Evolutionary conservation across 129 eudicot genomes (phyloP).

Genomic region (Flaveria bidentis): DNA sequence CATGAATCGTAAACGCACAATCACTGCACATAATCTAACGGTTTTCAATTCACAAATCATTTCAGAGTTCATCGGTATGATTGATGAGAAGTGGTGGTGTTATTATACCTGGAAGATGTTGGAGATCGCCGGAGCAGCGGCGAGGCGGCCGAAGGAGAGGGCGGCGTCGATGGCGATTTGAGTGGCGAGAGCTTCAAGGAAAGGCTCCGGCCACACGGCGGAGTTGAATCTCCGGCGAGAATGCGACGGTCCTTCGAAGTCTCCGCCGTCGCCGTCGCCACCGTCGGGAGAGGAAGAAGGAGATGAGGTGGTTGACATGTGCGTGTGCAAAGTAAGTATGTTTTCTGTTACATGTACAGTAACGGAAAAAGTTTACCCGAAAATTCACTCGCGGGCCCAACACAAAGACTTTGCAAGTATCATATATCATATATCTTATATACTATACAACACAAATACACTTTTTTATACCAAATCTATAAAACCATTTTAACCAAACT

Average conservation of each 20-base stretch:
- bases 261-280: conserved; percentile 25
- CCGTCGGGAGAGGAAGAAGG: conserved; percentile 44
- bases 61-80: not conserved
- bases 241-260: conserved; percentile 46
- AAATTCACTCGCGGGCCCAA: conserved; percentile 35
- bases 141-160: conserved; percentile 60
- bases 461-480: not conserved
- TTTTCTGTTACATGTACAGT: conserved; percentile 33
- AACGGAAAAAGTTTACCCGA: conserved; percentile 25
- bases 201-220: conserved; percentile 89
- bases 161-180: conserved; percentile 75
- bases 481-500: no score
- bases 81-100: not conserved
- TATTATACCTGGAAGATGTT: conserved; percentile 66
- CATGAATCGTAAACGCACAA: conserved; percentile 24
- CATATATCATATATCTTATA: not conserved
- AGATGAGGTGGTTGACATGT: conserved; percentile 55
- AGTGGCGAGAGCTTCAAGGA: conserved; percentile 73
- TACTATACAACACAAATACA: not conserved
- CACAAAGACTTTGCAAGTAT: not conserved
- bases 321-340: conserved; percentile 6
- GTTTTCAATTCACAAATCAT: not conserved
- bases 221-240: conserved; percentile 50
- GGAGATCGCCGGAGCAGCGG: conserved; percentile 69
- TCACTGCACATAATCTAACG: not conserved